phyloP scores from a whole-genome alignment of 139 green algal species.

The Picochlorum sp. region DNA sequence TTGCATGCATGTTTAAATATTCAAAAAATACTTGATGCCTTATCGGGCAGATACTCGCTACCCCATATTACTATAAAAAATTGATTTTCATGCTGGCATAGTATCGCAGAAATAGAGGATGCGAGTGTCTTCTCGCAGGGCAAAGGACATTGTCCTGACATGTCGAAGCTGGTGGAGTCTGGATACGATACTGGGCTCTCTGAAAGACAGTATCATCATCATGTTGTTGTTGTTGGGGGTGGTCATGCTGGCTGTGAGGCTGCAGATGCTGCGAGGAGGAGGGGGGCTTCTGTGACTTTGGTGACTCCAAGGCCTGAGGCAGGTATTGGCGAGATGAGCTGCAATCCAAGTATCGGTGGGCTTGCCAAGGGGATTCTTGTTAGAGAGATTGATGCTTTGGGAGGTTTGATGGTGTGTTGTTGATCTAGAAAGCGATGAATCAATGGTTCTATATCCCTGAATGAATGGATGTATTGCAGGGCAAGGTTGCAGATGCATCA shows the following conservation, averaged over 20 bases:
- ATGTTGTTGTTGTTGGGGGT: constrained; percentile 30
- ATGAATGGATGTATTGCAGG: constrained; percentile 13
- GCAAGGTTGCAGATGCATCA: constrained; percentile 32
- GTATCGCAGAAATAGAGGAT: too few species aligned
- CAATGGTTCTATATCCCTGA: neutral
- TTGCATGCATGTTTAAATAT: too few species aligned
- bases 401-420: constrained; percentile 41
- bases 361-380: constrained; percentile 53
- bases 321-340: constrained; percentile 50
- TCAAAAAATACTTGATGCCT: too few species aligned
- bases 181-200: neutral
- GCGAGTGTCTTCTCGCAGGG: too few species aligned
- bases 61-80: too few species aligned
- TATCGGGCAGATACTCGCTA: too few species aligned
- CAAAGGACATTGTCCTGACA: too few species aligned
- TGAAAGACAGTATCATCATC: neutral
- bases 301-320: constrained; percentile 32
- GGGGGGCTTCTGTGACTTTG: constrained; percentile 37
- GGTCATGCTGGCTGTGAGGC: constrained; percentile 44
- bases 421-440: neutral
- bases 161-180: neutral
- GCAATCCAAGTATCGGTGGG: constrained; percentile 54
- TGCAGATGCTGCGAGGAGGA: constrained; percentile 36
- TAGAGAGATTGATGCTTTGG: constrained; percentile 49
- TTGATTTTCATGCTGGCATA: too few species aligned